Conservation (phyloP, 805 yeast genomes). For the Kluyveromyces wickerhamii region DNA sequence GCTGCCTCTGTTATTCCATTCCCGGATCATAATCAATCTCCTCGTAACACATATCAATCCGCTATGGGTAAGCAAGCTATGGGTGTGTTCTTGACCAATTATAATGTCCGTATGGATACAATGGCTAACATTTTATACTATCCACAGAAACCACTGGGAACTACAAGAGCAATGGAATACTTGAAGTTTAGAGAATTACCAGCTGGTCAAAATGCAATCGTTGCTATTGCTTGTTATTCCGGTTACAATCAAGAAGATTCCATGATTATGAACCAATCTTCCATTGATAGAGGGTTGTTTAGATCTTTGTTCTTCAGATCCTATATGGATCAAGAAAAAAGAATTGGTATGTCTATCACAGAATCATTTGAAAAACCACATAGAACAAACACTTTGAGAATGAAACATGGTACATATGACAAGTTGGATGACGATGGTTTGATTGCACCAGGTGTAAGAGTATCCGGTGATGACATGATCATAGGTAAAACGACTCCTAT, state of each 20-base stretch:
- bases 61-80: conserved; percentile 99
- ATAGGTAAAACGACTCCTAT: conserved; percentile 99
- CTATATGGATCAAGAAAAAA: conserved; percentile 96
- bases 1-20: conserved; percentile 98
- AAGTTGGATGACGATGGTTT: conserved; percentile 97
- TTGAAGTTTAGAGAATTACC: conserved; percentile 96
- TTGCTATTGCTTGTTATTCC: conserved; percentile 95
- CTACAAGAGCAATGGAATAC: conserved; percentile 96
- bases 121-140: conserved; percentile 97
- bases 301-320: conserved; percentile 94
- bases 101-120: conserved; percentile 96
- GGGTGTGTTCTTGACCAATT: conserved; percentile 97
- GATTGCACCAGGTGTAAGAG: conserved; percentile 97
- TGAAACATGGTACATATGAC: conserved; percentile 97
- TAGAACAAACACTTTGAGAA: conserved; percentile 85
- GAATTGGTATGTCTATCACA: conserved; percentile 96
- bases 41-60: conserved; percentile 98
- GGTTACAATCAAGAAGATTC: conserved; percentile 99
- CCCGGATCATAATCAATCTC: conserved; percentile 99
- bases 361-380: conserved; percentile 98
- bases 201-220: conserved; percentile 98
- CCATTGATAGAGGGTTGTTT: conserved; percentile 94
- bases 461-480: conserved; percentile 96
- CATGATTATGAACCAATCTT: conserved; percentile 97
- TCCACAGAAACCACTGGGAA: conserved; percentile 97